Evolutionary conservation across 2,329 filamentous ascomycete genomes (phyloP), one percentile per base, ranked within the genome.

Genomic region (Fonsecaea erecta): DNA sequence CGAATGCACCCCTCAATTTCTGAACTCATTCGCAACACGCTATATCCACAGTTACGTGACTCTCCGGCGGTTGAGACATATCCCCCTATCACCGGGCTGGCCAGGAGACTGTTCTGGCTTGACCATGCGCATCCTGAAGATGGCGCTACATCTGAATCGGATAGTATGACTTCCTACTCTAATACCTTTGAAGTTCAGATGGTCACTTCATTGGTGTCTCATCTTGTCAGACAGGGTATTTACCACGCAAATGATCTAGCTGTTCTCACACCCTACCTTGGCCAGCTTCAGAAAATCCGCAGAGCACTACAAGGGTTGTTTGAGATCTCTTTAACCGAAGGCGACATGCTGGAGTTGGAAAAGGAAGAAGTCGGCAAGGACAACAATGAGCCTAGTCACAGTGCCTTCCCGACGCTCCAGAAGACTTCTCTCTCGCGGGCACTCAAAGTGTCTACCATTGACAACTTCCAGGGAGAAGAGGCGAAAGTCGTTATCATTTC

Each of bases 381-480:
- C 72, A 76, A 21, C 26, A 71, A 12, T 69, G 68, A 11, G 67
- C 73, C n/a, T 52, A 73, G 37, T 70, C 71, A 6, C n/a, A 46
- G 40, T 46, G 18, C 18, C 18, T 7, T 11, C 9, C 40, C 40
- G 9, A 9, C n/a, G 2, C n/a, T 46, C 4, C 40, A 46, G n/a
- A 46, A 46, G 71, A 79, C 77, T 3, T 80, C 77, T 0, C 76
- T 88, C 0, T 71, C 82, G 0, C 77, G 84, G 26, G 79, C 78
- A 1, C 74, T 90, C 2, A 77, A 85, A 3, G 75, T 89, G 0
- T 87, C 88, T 0, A 92, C 88, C 0, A 84, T 92, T 0, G 88
- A 91, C 73, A 93, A 92, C 68, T 93, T 91, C 62, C 89, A 93
- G 70, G 90, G 90, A 0, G 90, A 93, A 72, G 90, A 93, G 71